Conservation (phyloP, 495 filamentous ascomycete genomes). For the Echria macrotheca region DNA sequence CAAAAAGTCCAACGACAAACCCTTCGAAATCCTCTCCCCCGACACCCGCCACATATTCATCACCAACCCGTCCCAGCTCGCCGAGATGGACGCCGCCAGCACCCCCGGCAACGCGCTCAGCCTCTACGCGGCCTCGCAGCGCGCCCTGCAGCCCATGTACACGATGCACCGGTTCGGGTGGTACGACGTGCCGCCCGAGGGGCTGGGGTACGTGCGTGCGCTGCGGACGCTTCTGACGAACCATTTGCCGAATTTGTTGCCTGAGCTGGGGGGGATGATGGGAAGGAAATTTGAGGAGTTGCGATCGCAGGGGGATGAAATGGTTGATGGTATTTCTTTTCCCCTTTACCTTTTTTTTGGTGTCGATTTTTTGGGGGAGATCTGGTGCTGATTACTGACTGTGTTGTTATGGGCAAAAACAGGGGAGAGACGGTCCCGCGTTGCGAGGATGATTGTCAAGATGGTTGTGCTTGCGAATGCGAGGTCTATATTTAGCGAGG, state of each 20-base stretch:
- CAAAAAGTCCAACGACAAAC: no score
- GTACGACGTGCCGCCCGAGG: neutral
- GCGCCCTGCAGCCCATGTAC: neutral
- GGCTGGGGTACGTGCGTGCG: neutral
- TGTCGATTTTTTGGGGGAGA: neutral
- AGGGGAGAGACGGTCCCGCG: neutral
- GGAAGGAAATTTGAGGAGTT: neutral
- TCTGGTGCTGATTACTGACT: no score
- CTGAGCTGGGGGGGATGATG: neutral
- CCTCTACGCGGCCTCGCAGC: neutral
- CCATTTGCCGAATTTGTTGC: neutral
- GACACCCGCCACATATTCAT: constrained; percentile 1
- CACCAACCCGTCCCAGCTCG: neutral
- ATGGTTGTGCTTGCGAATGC: neutral
- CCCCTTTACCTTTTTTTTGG: no score
- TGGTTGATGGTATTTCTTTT: neutral
- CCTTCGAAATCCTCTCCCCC: neutral
- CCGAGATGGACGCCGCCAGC: neutral
- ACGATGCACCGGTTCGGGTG: constrained; percentile 1
- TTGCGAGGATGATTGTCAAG: neutral
- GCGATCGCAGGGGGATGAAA: neutral
- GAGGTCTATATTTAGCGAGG: neutral
- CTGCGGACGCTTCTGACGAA: neutral
- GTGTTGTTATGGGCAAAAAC: neutral
- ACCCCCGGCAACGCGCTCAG: neutral